These are phyloP conservation scores for Ceratocystis variospora DNA, from an alignment of 2,329 filamentous ascomycete species.

Conservation along the genomic window DNA sequence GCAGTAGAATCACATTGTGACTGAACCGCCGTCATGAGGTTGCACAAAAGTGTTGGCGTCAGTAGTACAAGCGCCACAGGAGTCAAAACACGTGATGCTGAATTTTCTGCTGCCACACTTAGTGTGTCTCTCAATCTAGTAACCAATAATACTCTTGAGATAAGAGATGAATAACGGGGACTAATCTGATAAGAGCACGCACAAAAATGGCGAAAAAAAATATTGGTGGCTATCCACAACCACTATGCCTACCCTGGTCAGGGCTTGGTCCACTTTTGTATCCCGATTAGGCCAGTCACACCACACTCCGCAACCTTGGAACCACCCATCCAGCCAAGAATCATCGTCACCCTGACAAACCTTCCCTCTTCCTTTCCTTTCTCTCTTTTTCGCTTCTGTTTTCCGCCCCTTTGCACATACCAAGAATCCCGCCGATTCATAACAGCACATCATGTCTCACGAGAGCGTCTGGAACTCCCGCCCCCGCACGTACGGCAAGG, in stretches of 20 bases:
- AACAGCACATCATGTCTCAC: slow-evolving; percentile 48
- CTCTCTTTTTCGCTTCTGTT: slow-evolving; percentile 14
- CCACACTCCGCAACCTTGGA: slow-evolving; percentile 9
- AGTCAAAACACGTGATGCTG: neutral
- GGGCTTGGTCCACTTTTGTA: slow-evolving; percentile 18
- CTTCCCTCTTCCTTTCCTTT: slow-evolving; percentile 19
- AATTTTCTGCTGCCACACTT: neutral
- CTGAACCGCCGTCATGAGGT: neutral
- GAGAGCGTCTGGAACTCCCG: slow-evolving; percentile 99
- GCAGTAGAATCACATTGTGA: no score
- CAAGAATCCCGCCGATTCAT: slow-evolving; percentile 21
- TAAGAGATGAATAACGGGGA: slow-evolving; percentile 7
- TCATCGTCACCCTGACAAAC: slow-evolving; percentile 14
- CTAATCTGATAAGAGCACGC: slow-evolving; percentile 15
- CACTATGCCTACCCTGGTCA: slow-evolving; percentile 9
- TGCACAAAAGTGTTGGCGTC: neutral
- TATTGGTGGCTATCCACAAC: slow-evolving; percentile 11
- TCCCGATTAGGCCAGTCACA: slow-evolving; percentile 16
- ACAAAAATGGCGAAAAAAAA: slow-evolving; percentile 14
- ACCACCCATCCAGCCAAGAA: neutral
- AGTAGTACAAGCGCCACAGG: neutral
- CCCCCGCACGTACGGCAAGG: slow-evolving; percentile 94
- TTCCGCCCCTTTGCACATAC: slow-evolving; percentile 19
- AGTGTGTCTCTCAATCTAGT: neutral
- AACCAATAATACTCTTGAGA: no score